These are phyloP conservation scores for Leccinum boreale DNA, from an alignment of 768 basidiomycete genomes.

Conservation along the genomic window DNA sequence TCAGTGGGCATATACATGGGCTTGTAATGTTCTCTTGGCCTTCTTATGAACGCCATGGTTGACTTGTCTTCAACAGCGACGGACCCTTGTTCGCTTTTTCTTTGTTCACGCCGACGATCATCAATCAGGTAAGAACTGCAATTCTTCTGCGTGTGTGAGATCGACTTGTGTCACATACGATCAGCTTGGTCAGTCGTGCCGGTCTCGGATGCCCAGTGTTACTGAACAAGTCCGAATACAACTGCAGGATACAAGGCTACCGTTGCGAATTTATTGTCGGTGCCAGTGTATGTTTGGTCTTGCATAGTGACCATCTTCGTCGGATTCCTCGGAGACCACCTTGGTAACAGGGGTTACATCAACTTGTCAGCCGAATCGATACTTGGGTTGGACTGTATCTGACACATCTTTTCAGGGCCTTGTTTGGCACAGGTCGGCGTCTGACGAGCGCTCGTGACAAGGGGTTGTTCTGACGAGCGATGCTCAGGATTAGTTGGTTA, in stretches of 20 bases:
- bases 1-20: conserved; percentile 72
- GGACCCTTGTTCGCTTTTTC: conserved; percentile 55
- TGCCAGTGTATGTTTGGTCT: conserved; percentile 75
- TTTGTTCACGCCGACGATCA: conserved; percentile 45
- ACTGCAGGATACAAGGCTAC: conserved; percentile 57
- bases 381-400: conserved; percentile 1
- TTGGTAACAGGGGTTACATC: conserved; percentile 53
- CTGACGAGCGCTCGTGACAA: not conserved
- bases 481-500: conserved; percentile 51
- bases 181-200: conserved; percentile 20
- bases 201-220: not conserved
- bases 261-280: conserved; percentile 67
- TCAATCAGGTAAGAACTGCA: conserved; percentile 45
- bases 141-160: not conserved
- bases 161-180: not conserved
- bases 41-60: not conserved
- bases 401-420: conserved; percentile 17
- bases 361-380: conserved; percentile 47
- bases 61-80: conserved; percentile 32
- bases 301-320: conserved; percentile 62
- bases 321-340: conserved; percentile 60
- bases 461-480: conserved; percentile 1
- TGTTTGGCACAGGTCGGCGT: conserved; percentile 32
- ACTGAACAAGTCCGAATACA: not conserved
- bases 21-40: conserved; percentile 42